phyloP scores from a whole-genome alignment of 1,139 yeast genomes.

The Geotrichum macrosporum region DNA sequence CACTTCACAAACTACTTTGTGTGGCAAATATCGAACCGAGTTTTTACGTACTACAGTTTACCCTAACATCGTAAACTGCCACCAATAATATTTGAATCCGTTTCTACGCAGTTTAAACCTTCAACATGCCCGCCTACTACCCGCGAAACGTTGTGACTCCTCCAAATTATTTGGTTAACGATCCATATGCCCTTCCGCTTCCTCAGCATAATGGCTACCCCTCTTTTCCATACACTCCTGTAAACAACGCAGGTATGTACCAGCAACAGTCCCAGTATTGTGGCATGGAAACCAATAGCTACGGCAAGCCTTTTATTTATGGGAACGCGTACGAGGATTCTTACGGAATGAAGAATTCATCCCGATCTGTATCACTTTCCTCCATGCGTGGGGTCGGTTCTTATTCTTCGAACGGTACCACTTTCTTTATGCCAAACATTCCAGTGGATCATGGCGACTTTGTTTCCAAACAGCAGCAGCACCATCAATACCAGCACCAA shows the following conservation, averaged over 20 bases:
- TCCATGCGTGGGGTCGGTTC: constrained; percentile 21
- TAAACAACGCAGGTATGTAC: constrained; percentile 14
- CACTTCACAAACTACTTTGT: not conserved
- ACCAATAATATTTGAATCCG: not conserved
- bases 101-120: not conserved
- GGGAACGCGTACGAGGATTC: constrained; percentile 11
- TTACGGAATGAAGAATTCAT: constrained; percentile 19
- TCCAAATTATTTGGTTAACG: constrained; percentile 25
- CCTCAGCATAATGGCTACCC: constrained; percentile 14
- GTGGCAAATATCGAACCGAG: constrained; percentile 5
- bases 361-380: constrained; percentile 11
- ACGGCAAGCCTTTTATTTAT: constrained; percentile 11
- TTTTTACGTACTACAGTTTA: not conserved
- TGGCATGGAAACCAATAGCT: constrained; percentile 10
- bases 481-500: constrained; percentile 20
- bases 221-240: constrained; percentile 11
- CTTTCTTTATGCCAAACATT: constrained; percentile 28
- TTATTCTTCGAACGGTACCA: constrained; percentile 29
- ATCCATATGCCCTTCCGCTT: constrained; percentile 12
- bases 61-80: constrained; percentile 1
- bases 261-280: constrained; percentile 20
- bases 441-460: constrained; percentile 27
- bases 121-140: constrained; percentile 29
- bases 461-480: constrained; percentile 18
- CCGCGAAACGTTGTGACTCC: constrained; percentile 29